Percentiles rank a stretch among this genome's conserved stretches.
Conservation (phyloP, 176 grass and related monocot genomes). For the Carex littledalei region DNA sequence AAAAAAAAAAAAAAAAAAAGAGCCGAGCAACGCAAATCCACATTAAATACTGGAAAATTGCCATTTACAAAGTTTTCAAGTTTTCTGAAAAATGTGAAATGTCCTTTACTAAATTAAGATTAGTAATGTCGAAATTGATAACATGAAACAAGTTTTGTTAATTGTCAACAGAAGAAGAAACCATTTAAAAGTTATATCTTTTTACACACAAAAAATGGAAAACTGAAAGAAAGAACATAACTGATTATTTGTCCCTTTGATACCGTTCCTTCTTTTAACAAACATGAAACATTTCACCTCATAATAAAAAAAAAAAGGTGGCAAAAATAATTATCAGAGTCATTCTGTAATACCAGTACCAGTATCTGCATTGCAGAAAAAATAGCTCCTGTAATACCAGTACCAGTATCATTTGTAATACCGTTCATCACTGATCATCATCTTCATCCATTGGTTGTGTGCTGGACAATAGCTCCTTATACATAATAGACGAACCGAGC, state of each 20-base stretch:
- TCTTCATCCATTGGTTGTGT: slow-evolving; percentile 10
- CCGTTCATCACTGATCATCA: slow-evolving; percentile 32
- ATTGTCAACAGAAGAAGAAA: neutral
- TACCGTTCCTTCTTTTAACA: neutral
- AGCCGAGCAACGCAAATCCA: neutral
- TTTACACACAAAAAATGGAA: neutral
- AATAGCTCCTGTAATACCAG: neutral
- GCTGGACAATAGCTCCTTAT: slow-evolving; percentile 39
- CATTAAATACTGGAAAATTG: neutral
- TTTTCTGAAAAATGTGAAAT: too few relatives aligned
- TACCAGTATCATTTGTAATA: neutral
- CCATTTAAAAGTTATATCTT: neutral
- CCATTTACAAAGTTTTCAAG: neutral
- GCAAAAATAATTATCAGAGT: too few relatives aligned
- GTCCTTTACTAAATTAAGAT: neutral
- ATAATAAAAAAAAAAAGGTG: neutral
- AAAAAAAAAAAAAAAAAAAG: neutral
- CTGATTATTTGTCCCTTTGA: neutral
- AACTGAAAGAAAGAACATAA: neutral
- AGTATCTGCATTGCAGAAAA: neutral
- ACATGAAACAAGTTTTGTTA: neutral
- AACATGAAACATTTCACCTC: neutral
- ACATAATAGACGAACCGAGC: slow-evolving; percentile 37
- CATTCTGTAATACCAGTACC: neutral
- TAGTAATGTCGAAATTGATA: neutral